phyloP scores from a whole-genome alignment of 768 basidiomycete species.

The Russula griseocarnosa region DNA sequence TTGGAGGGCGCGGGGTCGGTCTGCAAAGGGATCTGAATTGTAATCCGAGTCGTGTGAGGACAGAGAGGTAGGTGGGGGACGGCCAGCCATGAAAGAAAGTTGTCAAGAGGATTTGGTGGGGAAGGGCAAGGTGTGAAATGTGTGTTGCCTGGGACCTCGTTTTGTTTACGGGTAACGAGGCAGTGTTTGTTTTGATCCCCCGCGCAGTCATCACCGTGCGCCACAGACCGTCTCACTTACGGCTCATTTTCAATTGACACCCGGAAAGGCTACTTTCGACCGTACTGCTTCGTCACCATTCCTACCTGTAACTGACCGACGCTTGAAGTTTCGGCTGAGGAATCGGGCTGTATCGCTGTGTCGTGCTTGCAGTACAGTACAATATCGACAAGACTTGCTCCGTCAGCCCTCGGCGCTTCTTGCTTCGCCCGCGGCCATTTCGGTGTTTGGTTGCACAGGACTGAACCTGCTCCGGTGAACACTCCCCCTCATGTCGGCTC shows the following conservation, averaged over 20 bases:
- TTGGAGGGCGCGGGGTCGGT: slow-evolving; percentile 57
- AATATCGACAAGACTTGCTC: background rate
- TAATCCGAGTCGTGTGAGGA: slow-evolving; percentile 39
- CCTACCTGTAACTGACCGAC: background rate
- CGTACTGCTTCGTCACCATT: background rate
- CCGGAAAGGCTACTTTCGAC: background rate
- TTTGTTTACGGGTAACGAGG: slow-evolving; percentile 30
- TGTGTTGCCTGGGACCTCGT: slow-evolving; percentile 5
- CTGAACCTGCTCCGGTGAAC: background rate
- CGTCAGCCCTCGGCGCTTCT: background rate
- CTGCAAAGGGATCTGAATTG: slow-evolving; percentile 67
- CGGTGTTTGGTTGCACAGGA: background rate
- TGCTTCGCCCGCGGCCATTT: background rate
- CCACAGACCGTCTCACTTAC: background rate
- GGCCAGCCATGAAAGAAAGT: slow-evolving; percentile 31
- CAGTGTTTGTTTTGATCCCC: slow-evolving; percentile 13
- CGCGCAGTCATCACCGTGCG: slow-evolving; percentile 1
- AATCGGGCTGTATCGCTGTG: background rate
- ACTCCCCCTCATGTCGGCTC: slow-evolving; percentile 12
- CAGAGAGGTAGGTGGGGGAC: slow-evolving; percentile 32
- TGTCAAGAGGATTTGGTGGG: background rate
- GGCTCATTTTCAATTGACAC: background rate
- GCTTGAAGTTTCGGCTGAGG: background rate
- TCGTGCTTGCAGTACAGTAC: background rate
- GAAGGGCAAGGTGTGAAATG: background rate